Evolutionary conservation across 2,329 filamentous ascomycete species (phyloP).

Genomic region (Colletotrichum viniferum): DNA sequence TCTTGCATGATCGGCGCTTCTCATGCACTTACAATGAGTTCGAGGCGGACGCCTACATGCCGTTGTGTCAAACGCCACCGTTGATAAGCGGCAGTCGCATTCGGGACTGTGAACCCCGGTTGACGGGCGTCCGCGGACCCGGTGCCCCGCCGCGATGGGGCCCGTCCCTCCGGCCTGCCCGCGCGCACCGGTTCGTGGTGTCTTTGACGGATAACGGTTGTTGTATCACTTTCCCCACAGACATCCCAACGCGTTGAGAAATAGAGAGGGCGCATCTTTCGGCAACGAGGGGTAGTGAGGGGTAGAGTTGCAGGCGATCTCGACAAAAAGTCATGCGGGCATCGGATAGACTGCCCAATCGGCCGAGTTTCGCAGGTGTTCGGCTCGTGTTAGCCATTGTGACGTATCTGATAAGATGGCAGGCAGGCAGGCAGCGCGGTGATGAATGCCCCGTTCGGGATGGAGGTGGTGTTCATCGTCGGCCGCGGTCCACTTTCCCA

Average conservation of each 20-base stretch:
- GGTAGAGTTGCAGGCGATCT: background rate
- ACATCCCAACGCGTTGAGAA: background rate
- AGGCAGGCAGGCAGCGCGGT: background rate
- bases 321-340: conserved; percentile 6
- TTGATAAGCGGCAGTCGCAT: background rate
- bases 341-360: conserved; percentile 3
- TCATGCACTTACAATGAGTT: background rate
- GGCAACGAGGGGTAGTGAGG: background rate
- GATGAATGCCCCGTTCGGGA: background rate
- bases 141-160: background rate
- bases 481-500: background rate
- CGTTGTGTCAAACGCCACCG: background rate
- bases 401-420: conserved; percentile 11
- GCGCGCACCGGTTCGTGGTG: background rate
- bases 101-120: background rate
- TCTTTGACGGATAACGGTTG: background rate
- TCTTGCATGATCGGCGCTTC: background rate
- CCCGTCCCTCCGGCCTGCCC: background rate
- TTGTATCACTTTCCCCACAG: background rate
- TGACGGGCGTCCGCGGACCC: conserved; percentile 10
- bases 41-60: background rate
- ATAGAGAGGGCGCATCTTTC: background rate
- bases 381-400: background rate
- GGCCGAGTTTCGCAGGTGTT: background rate
- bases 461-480: background rate